Percentiles rank a stretch among this genome's conserved stretches.
phyloP scores from a whole-genome alignment of 352 stramenopile genomes.

The Phytophthora pinifolia region DNA sequence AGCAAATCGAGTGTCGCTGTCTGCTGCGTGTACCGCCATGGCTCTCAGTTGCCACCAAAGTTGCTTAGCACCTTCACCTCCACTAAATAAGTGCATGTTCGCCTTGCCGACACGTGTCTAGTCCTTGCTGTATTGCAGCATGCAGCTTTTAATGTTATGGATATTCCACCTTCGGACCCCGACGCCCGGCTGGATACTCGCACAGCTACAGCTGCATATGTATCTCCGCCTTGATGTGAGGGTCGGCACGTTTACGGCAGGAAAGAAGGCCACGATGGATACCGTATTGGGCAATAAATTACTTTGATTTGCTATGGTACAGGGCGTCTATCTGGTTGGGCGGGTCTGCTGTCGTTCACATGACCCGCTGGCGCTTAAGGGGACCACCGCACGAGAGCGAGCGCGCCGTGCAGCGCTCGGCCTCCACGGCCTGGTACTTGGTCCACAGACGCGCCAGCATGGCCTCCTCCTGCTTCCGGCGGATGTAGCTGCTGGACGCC shows the following conservation, averaged over 20 bases:
- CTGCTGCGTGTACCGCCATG: background rate
- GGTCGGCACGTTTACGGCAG: conserved; percentile 19
- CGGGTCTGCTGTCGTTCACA: conserved; percentile 25
- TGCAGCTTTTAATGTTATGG: background rate
- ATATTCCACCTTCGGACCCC: background rate
- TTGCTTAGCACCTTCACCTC: no score
- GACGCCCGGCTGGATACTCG: conserved; percentile 11
- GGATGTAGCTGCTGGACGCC: conserved; percentile 38
- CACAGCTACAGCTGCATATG: background rate
- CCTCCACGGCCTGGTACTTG: conserved; percentile 24
- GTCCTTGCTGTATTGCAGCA: no score
- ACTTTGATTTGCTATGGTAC: conserved; percentile 17
- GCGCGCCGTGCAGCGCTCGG: conserved; percentile 13
- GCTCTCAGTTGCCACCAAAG: no score
- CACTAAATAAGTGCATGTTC: no score
- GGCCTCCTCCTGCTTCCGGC: conserved; percentile 40
- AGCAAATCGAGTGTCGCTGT: conserved; percentile 6
- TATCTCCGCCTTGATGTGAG: background rate
- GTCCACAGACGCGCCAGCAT: conserved; percentile 25
- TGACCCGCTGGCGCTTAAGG: conserved; percentile 34
- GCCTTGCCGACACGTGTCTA: no score
- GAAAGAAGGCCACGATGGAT: conserved; percentile 6
- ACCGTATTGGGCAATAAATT: conserved; percentile 23
- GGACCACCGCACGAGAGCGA: conserved; percentile 14
- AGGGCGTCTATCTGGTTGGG: background rate